Percentiles rank a stretch among this genome's conserved stretches.
phyloP scores from a whole-genome alignment of 176 grass and related monocot genomes.

The Poa pratensis region DNA sequence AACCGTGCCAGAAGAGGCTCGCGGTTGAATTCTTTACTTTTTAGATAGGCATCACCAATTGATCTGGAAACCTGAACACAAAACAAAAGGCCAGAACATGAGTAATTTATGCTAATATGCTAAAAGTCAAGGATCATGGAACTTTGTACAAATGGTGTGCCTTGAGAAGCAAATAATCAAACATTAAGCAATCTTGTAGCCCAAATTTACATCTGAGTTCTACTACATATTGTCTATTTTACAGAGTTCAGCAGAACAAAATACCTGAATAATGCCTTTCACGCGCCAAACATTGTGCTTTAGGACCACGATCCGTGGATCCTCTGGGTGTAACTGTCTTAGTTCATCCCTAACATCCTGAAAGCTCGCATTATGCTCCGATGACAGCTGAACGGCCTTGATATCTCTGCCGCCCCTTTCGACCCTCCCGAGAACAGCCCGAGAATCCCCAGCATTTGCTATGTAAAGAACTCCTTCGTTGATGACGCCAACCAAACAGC shows the following conservation, averaged over 20 bases:
- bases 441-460: conserved; percentile 75
- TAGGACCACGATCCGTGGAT: conserved; percentile 44
- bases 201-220: not conserved
- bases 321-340: conserved; percentile 55
- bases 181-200: not conserved
- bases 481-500: conserved; percentile 69
- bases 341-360: conserved; percentile 69
- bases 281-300: conserved; percentile 64
- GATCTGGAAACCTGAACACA: conserved; percentile 51
- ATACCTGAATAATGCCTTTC: conserved; percentile 82
- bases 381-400: conserved; percentile 57
- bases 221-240: too few relatives aligned
- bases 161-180: not conserved
- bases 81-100: conserved; percentile 17
- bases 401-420: conserved; percentile 52
- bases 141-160: not conserved
- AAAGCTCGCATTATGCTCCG: conserved; percentile 65
- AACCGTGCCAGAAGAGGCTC: conserved; percentile 41
- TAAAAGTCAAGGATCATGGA: not conserved
- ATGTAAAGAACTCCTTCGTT: conserved; percentile 63
- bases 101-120: conserved; percentile 4
- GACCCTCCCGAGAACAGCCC: conserved; percentile 61
- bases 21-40: conserved; percentile 57
- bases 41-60: conserved; percentile 60
- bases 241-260: not conserved